Base-by-base conservation (phyloP, 1,139 yeast species). In the Suhomyces bribrorum region DNA sequence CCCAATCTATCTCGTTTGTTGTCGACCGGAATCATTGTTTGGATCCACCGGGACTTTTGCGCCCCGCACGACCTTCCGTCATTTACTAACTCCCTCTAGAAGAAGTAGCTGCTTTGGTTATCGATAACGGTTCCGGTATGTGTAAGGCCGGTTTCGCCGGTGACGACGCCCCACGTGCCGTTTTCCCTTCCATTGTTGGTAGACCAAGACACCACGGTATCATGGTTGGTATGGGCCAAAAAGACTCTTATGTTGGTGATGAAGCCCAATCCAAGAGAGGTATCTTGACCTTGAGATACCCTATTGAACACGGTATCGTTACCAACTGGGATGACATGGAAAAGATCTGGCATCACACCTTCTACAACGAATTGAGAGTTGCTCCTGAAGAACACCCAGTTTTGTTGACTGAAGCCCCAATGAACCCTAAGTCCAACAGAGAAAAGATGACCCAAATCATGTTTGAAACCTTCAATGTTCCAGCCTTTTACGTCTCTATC, bases 91-190 rank as follows among this genome's bases (percentile, higher is more conserved):
- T 13, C 44, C 26, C 14, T 45, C 57, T 64, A 72, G 77, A 72
- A 70, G 77, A 71, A 70, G 76, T 72, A 57, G 75, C 77, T 61
- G 77, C 77, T 58, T 85, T 86, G 77, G 98, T 92, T 79, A 92
- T 92, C 76, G 98, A 92, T 73, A 92, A 92, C 78, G 98, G 98
- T 80, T 92, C 98, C 69, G 98, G 98, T 83, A 92, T 92, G 97
- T 92, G 97, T 84, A 92, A 92, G 74, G 97, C 97, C 94, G 98
- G 98, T 78, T 92, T 90, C 73, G 98, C 98, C 82, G 98, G 98
- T 79, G 98, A 92, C 69, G 98, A 92, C 77, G 97, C 98, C 54
- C 98, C 98, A 69, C 87, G 97, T 76, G 98, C 98, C 62, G 98
- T 92, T 61, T 92, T 92, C 90, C 98, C 98, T 65, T 92, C 98